Conservation (phyloP, 2,329 filamentous ascomycete genomes). For the Exserohilum rostratum region DNA sequence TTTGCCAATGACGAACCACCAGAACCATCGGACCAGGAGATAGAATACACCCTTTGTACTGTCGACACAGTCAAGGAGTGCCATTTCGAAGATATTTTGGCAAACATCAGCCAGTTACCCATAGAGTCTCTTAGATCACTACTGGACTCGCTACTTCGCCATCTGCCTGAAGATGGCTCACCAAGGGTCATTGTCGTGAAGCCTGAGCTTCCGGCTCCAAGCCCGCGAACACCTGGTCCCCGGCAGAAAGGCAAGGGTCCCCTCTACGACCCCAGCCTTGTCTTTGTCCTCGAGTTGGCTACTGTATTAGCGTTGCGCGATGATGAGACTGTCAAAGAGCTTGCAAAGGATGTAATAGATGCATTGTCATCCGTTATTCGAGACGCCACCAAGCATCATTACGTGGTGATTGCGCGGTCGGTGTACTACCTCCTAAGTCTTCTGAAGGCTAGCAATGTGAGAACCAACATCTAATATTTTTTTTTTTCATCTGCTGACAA, state of each 20-base stretch:
- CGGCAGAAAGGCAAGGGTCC: constrained; percentile 63
- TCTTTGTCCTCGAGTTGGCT: constrained; percentile 90
- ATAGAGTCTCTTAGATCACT: constrained; percentile 64
- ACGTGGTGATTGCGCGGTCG: constrained; percentile 80
- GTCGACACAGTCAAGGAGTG: constrained; percentile 94
- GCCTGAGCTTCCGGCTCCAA: constrained; percentile 73
- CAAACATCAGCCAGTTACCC: constrained; percentile 76
- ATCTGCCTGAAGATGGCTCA: constrained; percentile 85
- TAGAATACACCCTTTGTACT: constrained; percentile 92
- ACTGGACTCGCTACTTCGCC: constrained; percentile 75
- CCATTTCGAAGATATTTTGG: constrained; percentile 79
- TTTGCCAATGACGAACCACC: constrained; percentile 98
- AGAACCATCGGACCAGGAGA: constrained; percentile 94
- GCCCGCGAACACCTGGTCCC: constrained; percentile 65
- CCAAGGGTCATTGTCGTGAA: constrained; percentile 88
- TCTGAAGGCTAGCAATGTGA: constrained; percentile 82
- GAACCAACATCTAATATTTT: constrained; percentile 33
- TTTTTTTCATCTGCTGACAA: constrained; percentile 6
- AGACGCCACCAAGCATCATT: constrained; percentile 78
- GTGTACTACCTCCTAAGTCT: constrained; percentile 86
- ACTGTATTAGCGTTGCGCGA: constrained; percentile 82
- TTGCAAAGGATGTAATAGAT: constrained; percentile 81
- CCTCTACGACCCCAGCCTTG: constrained; percentile 81
- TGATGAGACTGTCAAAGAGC: constrained; percentile 69
- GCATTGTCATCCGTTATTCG: constrained; percentile 81